A percentile compares a stretch with the other conserved stretches of the same genome.
These are phyloP conservation scores for Pythium folliculosum DNA, from an alignment of 352 stramenopile genomes.

Conservation along the genomic window DNA sequence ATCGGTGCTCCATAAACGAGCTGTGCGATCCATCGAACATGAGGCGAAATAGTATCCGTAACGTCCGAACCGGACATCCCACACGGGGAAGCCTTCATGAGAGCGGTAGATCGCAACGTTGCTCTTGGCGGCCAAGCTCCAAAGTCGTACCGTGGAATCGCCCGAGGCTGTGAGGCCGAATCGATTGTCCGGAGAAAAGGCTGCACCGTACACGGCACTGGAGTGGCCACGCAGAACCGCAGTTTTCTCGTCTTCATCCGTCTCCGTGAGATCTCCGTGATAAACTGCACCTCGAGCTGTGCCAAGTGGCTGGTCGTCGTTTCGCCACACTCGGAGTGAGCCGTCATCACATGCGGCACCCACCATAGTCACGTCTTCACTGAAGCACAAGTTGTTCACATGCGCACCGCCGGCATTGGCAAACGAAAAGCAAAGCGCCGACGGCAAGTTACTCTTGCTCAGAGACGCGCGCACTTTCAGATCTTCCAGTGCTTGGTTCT, in stretches of 20 bases:
- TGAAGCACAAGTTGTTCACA: slow-evolving; percentile 85
- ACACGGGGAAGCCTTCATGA: slow-evolving; percentile 82
- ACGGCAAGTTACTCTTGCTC: slow-evolving; percentile 56
- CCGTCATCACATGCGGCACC: slow-evolving; percentile 70
- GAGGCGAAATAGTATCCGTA: slow-evolving; percentile 96
- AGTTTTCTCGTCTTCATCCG: slow-evolving; percentile 69
- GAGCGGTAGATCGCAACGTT: slow-evolving; percentile 80
- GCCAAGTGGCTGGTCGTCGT: slow-evolving; percentile 75
- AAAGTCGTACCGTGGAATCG: slow-evolving; percentile 82
- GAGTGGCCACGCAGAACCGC: slow-evolving; percentile 76
- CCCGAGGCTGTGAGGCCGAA: slow-evolving; percentile 82
- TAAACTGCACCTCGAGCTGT: slow-evolving; percentile 65
- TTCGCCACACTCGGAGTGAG: slow-evolving; percentile 82
- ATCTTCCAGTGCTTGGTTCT: slow-evolving; percentile 68
- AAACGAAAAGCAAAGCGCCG: slow-evolving; percentile 76
- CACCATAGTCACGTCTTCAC: slow-evolving; percentile 74
- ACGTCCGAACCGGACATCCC: slow-evolving; percentile 90
- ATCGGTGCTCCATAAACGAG: slow-evolving; percentile 94
- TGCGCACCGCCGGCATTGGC: slow-evolving; percentile 69
- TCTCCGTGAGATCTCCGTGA: slow-evolving; percentile 48
- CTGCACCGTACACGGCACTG: slow-evolving; percentile 80
- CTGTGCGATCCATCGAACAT: slow-evolving; percentile 92
- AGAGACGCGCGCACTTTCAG: slow-evolving; percentile 53
- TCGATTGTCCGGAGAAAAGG: slow-evolving; percentile 85
- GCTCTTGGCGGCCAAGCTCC: slow-evolving; percentile 81